Evolutionary conservation across 2,329 filamentous ascomycete genomes (phyloP), one percentile per base, ranked within the genome.

Genomic region (Coleophoma eucalyptorum): DNA sequence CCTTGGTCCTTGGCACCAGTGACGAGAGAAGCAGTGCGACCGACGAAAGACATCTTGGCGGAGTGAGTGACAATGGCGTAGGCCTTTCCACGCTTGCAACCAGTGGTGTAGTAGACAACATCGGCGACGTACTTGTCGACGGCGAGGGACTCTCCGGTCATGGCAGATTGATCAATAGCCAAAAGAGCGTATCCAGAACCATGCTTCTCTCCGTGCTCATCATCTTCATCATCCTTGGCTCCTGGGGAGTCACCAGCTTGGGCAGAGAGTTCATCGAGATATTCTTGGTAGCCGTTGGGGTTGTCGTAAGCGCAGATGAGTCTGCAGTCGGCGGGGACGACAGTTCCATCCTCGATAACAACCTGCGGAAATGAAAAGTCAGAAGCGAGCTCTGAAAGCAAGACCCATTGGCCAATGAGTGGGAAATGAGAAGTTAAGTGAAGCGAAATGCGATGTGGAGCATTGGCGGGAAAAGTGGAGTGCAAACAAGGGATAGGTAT

Each of bases 91-190:
- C 87, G 86, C 80, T 90, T 90, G 78, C 87, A 90, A 62, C 87
- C 86, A 57, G 87, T 90, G 55, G 87, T 90, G 76, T 90, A 90
- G 78, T 88, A 90, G 66, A 86, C 78, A 55, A 79, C 74, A 64
- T 90, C 87, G 55, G 85, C 84, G 81, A 90, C 87, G 74, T 87
- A 88, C 73, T 87, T 87, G 72, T 87, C 84, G 56, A 90, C 87
- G 58, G 87, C 87, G 58, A 90, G 82, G 54, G 87, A 90, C 71
- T 90, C 87, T 73, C 87, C 87, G 61, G 87, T 90, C 71, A 90
- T 90, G 70, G 87, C 86, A 66, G 86, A 89, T 74, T 90, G 86
- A 75, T 90, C 87, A 62, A 83, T 81, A 58, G 87, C 86, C 64
- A 89, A 74, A 59, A 90, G 78, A 55, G 83, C 76, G 62, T 83